Conservation (phyloP, 2,329 filamentous ascomycete species). For the Cladophialophora exuberans region DNA sequence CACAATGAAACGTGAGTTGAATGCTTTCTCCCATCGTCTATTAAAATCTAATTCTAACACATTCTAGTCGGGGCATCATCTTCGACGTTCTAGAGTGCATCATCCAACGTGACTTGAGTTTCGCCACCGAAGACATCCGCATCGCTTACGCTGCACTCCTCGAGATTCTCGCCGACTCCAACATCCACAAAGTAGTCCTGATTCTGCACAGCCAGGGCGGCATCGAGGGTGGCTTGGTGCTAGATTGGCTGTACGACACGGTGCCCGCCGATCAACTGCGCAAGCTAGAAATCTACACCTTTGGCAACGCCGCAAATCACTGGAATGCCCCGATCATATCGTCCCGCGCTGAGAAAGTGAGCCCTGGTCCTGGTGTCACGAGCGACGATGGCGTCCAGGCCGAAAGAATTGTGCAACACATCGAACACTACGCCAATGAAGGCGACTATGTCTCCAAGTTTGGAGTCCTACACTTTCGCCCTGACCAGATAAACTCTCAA, state of each 20-base stretch:
- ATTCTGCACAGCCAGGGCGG: slow-evolving; percentile 78
- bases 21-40: no score
- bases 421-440: slow-evolving; percentile 79
- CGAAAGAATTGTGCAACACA: slow-evolving; percentile 64
- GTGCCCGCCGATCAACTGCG: slow-evolving; percentile 65
- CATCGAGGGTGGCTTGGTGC: slow-evolving; percentile 71
- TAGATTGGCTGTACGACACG: slow-evolving; percentile 78
- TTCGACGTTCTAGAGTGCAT: slow-evolving; percentile 79
- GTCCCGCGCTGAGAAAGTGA: background rate
- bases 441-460: slow-evolving; percentile 74
- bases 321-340: slow-evolving; percentile 70
- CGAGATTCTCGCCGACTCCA: slow-evolving; percentile 62
- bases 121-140: slow-evolving; percentile 69
- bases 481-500: slow-evolving; percentile 6
- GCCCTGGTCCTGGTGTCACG: background rate
- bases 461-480: slow-evolving; percentile 65
- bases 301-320: slow-evolving; percentile 77
- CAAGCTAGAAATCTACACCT: slow-evolving; percentile 75
- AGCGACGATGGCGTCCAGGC: slow-evolving; percentile 25
- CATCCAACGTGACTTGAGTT: slow-evolving; percentile 73
- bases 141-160: slow-evolving; percentile 65
- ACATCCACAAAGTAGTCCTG: slow-evolving; percentile 70
- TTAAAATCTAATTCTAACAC: background rate
- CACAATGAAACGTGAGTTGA: slow-evolving; percentile 68
- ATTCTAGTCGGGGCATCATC: slow-evolving; percentile 59